Conservation (phyloP, 2,329 filamentous ascomycete species). For the Trichoderma endophyticum region DNA sequence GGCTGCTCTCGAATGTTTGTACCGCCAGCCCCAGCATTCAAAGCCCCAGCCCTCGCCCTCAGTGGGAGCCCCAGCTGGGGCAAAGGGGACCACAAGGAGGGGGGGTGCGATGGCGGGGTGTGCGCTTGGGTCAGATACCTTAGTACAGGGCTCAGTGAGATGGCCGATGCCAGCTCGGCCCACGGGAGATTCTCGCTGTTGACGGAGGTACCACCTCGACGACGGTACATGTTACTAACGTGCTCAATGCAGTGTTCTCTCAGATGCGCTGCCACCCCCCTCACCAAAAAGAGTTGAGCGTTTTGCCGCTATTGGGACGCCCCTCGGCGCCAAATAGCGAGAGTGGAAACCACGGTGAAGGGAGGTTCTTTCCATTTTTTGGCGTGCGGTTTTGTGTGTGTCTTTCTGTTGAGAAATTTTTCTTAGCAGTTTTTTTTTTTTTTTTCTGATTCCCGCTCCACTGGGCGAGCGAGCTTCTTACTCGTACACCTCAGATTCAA, state of each 20-base stretch:
- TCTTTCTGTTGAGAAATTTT: neutral
- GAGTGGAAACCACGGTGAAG: conserved; percentile 12
- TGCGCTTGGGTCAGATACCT: neutral
- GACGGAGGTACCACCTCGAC: neutral
- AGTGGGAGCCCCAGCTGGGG: conserved; percentile 19
- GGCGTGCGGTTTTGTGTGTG: neutral
- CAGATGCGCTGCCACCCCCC: conserved; percentile 11
- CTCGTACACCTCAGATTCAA: neutral
- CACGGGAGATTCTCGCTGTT: conserved; percentile 15
- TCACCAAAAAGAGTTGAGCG: neutral
- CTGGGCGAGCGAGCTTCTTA: neutral
- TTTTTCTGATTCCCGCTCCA: neutral
- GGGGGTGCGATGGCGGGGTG: conserved; percentile 2
- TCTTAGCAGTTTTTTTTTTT: neutral
- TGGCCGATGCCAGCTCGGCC: conserved; percentile 10
- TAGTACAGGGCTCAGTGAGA: neutral
- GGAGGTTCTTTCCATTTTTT: conserved; percentile 4
- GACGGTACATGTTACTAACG: neutral
- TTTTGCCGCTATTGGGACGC: neutral
- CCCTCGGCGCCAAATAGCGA: conserved; percentile 10
- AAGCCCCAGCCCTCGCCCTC: conserved; percentile 7
- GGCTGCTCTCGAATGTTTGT: conserved; percentile 21
- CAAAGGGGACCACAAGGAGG: neutral
- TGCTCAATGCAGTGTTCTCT: neutral
- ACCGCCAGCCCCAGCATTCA: conserved; percentile 18